Percentiles rank a stretch among this genome's conserved stretches.
Conservation (phyloP, 352 stramenopile species). For the Phytophthora quininea region DNA sequence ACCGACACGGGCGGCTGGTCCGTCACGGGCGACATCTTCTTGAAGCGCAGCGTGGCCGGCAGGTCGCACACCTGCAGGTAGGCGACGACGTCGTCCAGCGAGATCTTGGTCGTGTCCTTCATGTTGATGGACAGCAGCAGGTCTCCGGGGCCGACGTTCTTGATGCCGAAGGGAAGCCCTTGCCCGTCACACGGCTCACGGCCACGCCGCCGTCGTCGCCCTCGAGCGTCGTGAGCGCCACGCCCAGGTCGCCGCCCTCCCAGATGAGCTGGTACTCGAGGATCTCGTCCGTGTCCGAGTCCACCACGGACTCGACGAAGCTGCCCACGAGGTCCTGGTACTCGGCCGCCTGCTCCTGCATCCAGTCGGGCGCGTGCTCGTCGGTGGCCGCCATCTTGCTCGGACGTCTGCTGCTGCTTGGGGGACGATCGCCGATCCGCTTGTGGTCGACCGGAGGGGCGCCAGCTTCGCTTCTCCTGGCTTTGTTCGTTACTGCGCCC, state of each 20-base stretch:
- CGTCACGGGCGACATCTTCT: slow-evolving; percentile 73
- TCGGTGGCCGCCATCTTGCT: slow-evolving; percentile 20
- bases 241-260: slow-evolving; percentile 84
- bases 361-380: slow-evolving; percentile 56
- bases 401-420: not conserved
- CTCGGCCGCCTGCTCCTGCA: slow-evolving; percentile 87
- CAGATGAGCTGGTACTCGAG: slow-evolving; percentile 91
- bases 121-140: slow-evolving; percentile 86
- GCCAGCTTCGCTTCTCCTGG: not conserved
- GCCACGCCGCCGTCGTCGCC: slow-evolving; percentile 59
- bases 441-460: slow-evolving; percentile 33
- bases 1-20: slow-evolving; percentile 44
- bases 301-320: slow-evolving; percentile 86
- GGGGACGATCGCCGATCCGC: slow-evolving; percentile 17
- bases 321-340: slow-evolving; percentile 83
- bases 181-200: slow-evolving; percentile 84
- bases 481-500: slow-evolving; percentile 1
- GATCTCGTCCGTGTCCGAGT: slow-evolving; percentile 85
- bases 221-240: slow-evolving; percentile 82
- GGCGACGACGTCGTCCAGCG: slow-evolving; percentile 81
- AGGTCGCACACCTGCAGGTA: slow-evolving; percentile 86
- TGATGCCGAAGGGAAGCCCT: slow-evolving; percentile 89
- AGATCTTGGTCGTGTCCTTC: slow-evolving; percentile 79
- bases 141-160: slow-evolving; percentile 85
- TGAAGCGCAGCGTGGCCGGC: slow-evolving; percentile 86